phyloP scores from a whole-genome alignment of 768 basidiomycete species.

The Ramaria rubella region DNA sequence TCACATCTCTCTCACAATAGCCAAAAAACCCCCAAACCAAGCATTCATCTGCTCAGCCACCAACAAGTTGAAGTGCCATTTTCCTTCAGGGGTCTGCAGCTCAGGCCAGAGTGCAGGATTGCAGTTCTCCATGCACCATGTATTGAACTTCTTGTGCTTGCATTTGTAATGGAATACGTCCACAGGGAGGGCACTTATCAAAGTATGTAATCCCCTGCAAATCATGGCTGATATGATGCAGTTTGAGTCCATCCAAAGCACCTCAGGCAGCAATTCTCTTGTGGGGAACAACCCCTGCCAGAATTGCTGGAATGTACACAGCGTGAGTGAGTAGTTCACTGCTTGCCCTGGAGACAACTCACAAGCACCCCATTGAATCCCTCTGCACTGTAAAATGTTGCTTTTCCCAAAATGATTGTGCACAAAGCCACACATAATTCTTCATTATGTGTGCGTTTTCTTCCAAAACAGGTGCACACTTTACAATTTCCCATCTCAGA shows the following conservation, averaged over 20 bases:
- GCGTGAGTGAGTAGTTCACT: no score
- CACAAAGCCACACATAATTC: conserved; percentile 21
- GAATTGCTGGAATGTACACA: background rate
- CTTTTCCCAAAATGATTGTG: conserved; percentile 18
- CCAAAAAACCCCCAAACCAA: conserved; percentile 16
- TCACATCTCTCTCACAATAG: conserved; percentile 31
- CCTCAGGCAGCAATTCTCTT: background rate
- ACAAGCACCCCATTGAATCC: conserved; percentile 2
- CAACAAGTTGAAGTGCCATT: conserved; percentile 17
- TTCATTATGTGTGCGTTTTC: conserved; percentile 25
- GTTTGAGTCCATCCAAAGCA: background rate
- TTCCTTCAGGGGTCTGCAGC: conserved; percentile 2
- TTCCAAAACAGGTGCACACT: conserved; percentile 19
- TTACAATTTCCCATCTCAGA: conserved; percentile 13
- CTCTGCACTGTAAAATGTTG: conserved; percentile 23
- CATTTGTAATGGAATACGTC: conserved; percentile 14
- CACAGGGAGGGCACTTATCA: conserved; percentile 5
- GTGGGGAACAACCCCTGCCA: background rate
- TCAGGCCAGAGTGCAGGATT: conserved; percentile 13
- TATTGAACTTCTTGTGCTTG: conserved; percentile 10
- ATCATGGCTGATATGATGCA: conserved; percentile 4
- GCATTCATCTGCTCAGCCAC: conserved; percentile 16
- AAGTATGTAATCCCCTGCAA: conserved; percentile 3
- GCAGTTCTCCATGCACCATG: conserved; percentile 10
- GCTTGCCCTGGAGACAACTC: no score